Percentiles rank a stretch among this genome's conserved stretches.
Conservation (phyloP, 2,329 filamentous ascomycete species). For the Tetracladium maxilliforme region DNA sequence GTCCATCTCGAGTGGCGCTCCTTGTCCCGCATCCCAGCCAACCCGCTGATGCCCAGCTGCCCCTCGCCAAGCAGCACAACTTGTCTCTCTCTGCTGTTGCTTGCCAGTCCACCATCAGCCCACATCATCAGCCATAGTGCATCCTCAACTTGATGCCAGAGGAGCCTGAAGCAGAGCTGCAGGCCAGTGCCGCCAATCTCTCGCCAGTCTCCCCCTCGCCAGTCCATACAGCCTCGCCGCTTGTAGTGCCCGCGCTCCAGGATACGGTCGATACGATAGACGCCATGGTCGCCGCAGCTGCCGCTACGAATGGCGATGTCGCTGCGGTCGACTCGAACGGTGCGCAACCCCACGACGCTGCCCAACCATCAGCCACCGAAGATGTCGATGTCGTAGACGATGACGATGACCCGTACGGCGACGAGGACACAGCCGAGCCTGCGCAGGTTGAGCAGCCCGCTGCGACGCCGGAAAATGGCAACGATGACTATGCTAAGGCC, state of each 20-base stretch:
- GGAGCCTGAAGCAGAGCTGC: too few species aligned
- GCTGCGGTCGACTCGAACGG: too few species aligned
- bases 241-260: slow-evolving; percentile 54
- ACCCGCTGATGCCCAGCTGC: too few species aligned
- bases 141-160: too few species aligned
- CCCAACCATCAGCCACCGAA: slow-evolving; percentile 6
- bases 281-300: not conserved
- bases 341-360: too few species aligned
- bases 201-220: slow-evolving; percentile 59
- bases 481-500: slow-evolving; percentile 19
- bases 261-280: slow-evolving; percentile 46
- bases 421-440: slow-evolving; percentile 5
- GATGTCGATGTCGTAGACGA: slow-evolving; percentile 4
- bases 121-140: too few species aligned
- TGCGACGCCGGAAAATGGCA: slow-evolving; percentile 7
- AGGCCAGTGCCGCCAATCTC: too few species aligned
- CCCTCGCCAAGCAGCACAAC: too few species aligned
- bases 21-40: too few species aligned
- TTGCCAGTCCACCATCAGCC: too few species aligned
- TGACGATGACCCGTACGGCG: slow-evolving; percentile 3
- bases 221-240: slow-evolving; percentile 50
- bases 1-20: too few species aligned
- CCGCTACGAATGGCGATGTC: not conserved
- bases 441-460: not conserved
- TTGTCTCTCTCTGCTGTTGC: too few species aligned